phyloP scores from a whole-genome alignment of 169 alveolate genomes.

The Plasmodium adleri region DNA sequence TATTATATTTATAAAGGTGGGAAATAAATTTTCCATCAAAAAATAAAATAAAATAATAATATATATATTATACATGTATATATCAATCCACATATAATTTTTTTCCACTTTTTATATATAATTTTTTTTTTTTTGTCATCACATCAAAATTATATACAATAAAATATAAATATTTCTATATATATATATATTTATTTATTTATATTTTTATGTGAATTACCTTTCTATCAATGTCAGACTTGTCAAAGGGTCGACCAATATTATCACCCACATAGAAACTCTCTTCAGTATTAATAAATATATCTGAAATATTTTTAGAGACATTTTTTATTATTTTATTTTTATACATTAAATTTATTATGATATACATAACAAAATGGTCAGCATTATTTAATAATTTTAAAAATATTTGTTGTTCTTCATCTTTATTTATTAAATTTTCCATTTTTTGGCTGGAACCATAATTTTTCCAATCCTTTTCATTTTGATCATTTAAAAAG shows the following conservation, averaged over 20 bases:
- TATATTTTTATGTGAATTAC: neutral
- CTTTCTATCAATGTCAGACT: slow-evolving; percentile 31
- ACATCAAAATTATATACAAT: too few species aligned
- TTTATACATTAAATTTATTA: slow-evolving; percentile 13
- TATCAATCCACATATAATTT: too few species aligned
- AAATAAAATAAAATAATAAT: too few species aligned
- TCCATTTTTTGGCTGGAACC: neutral
- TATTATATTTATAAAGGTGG: too few species aligned
- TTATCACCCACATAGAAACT: slow-evolving; percentile 59
- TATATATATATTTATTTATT: too few species aligned
- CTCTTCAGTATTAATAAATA: slow-evolving; percentile 6
- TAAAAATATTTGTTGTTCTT: neutral
- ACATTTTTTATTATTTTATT: slow-evolving; percentile 22
- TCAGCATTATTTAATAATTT: neutral
- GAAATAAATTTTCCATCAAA: too few species aligned
- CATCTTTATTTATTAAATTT: neutral
- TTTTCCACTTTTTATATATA: too few species aligned
- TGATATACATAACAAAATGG: too few species aligned
- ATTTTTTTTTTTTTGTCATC: too few species aligned
- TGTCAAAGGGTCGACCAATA: slow-evolving; percentile 33
- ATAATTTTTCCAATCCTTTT: neutral
- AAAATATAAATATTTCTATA: too few species aligned
- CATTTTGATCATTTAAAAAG: slow-evolving; percentile 20
- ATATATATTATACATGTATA: too few species aligned
- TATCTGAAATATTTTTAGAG: slow-evolving; percentile 1